Percentiles rank a stretch among this genome's conserved stretches.
These are phyloP conservation scores for Magnolia kwangsiensis DNA, from an alignment of 164 flowering plant genomes.

Conservation along the genomic window DNA sequence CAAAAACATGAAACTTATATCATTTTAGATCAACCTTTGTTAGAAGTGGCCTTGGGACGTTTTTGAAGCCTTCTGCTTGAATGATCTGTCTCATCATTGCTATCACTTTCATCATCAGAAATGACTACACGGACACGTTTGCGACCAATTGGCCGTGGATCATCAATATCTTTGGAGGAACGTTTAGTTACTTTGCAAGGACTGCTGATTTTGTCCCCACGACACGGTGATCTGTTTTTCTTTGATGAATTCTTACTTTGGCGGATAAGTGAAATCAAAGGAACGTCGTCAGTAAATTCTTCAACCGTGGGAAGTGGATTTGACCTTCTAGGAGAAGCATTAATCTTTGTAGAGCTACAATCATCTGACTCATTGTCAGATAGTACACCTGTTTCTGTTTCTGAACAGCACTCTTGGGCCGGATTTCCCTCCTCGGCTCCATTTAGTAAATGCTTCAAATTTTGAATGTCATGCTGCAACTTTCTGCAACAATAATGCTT, in stretches of 20 bases:
- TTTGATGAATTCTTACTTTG: slow-evolving; percentile 28
- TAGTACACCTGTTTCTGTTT: slow-evolving; percentile 58
- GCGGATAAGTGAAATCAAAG: slow-evolving; percentile 44
- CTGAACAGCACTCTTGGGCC: slow-evolving; percentile 59
- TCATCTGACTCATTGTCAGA: slow-evolving; percentile 34
- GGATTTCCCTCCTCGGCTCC: slow-evolving; percentile 19
- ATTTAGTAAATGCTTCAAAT: slow-evolving; percentile 37
- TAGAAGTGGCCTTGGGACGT: slow-evolving; percentile 37
- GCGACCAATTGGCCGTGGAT: slow-evolving; percentile 52
- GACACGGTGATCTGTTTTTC: slow-evolving; percentile 14
- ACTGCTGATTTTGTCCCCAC: slow-evolving; percentile 8
- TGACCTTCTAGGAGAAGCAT: slow-evolving; percentile 21
- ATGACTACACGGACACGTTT: slow-evolving; percentile 74
- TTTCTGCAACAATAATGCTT: slow-evolving; percentile 39
- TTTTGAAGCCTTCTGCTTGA: slow-evolving; percentile 24
- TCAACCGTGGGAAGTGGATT: slow-evolving; percentile 20
- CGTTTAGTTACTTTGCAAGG: slow-evolving; percentile 18
- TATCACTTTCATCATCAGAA: slow-evolving; percentile 87
- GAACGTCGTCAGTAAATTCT: slow-evolving; percentile 46
- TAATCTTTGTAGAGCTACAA: slow-evolving; percentile 29
- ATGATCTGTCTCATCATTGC: slow-evolving; percentile 23
- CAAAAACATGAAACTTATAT: not conserved
- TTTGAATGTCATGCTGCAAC: slow-evolving; percentile 51
- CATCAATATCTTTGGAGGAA: slow-evolving; percentile 32
- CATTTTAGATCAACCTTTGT: slow-evolving; percentile 40